phyloP scores from a whole-genome alignment of 73 alveolate genomes.

The Paramecium tetraurelia region DNA sequence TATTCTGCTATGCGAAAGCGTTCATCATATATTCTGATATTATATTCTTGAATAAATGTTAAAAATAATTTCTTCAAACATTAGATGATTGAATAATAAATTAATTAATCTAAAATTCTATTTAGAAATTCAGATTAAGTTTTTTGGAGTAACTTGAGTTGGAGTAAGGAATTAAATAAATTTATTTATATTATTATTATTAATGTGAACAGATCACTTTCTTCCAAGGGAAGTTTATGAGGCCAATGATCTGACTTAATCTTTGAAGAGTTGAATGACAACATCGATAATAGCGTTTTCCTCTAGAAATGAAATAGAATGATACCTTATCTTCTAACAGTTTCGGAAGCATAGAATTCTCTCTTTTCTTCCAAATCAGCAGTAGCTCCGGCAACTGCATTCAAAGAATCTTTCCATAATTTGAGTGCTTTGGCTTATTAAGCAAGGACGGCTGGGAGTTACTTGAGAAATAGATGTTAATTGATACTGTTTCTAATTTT shows the following conservation, averaged over 20 bases:
- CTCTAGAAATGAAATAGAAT: neutral
- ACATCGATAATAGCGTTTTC: constrained; percentile 51
- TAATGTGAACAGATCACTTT: constrained; percentile 1
- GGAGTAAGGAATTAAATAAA: neutral
- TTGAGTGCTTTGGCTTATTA: constrained; percentile 47
- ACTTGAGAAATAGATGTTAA: neutral
- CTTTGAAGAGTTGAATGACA: constrained; percentile 41
- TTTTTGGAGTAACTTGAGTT: neutral
- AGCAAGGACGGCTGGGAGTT: constrained; percentile 46
- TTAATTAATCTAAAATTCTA: neutral
- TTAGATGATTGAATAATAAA: neutral
- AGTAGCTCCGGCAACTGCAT: neutral
- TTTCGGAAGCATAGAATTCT: constrained; percentile 44
- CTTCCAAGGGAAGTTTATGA: constrained; percentile 41
- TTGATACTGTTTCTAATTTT: constrained; percentile 33
- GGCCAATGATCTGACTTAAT: constrained; percentile 43
- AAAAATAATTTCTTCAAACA: neutral
- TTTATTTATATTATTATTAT: neutral
- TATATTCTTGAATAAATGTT: too few relatives aligned
- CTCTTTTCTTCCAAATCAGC: constrained; percentile 45
- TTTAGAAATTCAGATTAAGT: neutral
- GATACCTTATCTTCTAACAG: constrained; percentile 18
- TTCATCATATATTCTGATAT: too few relatives aligned
- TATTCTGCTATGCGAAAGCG: too few relatives aligned
- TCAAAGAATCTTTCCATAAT: neutral